Base-by-base conservation (phyloP, 768 basidiomycete genomes). In the Mycena chlorophos region DNA sequence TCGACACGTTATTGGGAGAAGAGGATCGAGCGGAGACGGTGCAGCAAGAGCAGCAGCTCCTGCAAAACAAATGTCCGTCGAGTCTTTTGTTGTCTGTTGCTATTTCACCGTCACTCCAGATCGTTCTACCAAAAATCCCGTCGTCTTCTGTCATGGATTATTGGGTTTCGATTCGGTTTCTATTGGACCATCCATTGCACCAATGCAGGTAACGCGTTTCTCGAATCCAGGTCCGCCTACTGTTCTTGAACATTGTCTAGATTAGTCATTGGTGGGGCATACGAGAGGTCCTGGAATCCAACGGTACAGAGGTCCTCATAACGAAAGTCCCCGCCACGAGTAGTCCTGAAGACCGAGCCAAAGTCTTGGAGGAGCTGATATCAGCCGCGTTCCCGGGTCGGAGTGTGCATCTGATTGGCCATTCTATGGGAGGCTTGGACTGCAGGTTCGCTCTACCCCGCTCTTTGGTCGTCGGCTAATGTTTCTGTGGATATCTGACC, bases 201-300 rank as follows among this genome's bases (percentile, higher is more conserved):
- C 92, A 3, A 64, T 98, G 17, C 86, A 94, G 65, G 92, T 99
- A 38, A 80, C 88, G 2, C 94, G n/a, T n/a, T n/a, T n/a, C n/a
- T n/a, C n/a, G n/a, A n/a, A n/a, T n/a, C n/a, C n/a, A n/a, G n/a
- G n/a, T n/a, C n/a, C n/a, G n/a, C n/a, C n/a, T n/a, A n/a, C n/a
- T n/a, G n/a, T n/a, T n/a, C n/a, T n/a, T n/a, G n/a, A n/a, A n/a
- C n/a, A n/a, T n/a, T n/a, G n/a, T n/a, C n/a, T n/a, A n/a, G n/a
- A n/a, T n/a, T n/a, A n/a, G n/a, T n/a, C n/a, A 99, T 69, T 99
- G 97, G 97, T 83, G 96, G 31, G 97, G 97, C 5, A 96, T 99
- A 60, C 88, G 89, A 65, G 92, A 98, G 68, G 94, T 90, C 17
- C 78, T 99, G 5, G 87, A 95, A 65, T 81, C 88, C 31, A 94